A percentile compares a stretch with the other conserved stretches of the same genome.
These are phyloP conservation scores for Begonia masoniana DNA, from an alignment of 306 rosid species.

Conservation along the genomic window DNA sequence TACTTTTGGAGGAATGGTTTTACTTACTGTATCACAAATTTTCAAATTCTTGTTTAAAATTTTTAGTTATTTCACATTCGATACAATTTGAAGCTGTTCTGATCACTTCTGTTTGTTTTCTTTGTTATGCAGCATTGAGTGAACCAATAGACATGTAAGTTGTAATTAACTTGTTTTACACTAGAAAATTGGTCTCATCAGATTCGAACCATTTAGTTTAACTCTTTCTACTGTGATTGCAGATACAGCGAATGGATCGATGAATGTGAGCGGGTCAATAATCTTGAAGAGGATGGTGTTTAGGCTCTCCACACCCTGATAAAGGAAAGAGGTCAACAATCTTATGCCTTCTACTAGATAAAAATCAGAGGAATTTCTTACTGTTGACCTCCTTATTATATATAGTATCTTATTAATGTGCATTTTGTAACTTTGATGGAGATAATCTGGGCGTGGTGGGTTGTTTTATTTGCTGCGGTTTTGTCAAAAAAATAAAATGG, in stretches of 20 bases:
- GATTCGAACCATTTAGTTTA: neutral
- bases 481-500: too few relatives aligned
- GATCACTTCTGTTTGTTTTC: slow-evolving; percentile 5
- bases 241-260: slow-evolving; percentile 97
- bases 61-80: neutral
- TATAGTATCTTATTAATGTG: too few relatives aligned
- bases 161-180: too few relatives aligned
- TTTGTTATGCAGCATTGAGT: slow-evolving; percentile 48
- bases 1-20: too few relatives aligned
- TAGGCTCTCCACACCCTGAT: slow-evolving; percentile 5
- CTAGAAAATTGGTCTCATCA: neutral
- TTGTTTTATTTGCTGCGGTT: too few relatives aligned
- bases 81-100: neutral
- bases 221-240: slow-evolving; percentile 7
- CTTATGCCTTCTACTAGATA: too few relatives aligned
- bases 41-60: neutral
- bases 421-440: too few relatives aligned
- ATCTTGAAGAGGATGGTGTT: slow-evolving; percentile 59
- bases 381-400: too few relatives aligned
- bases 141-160: slow-evolving; percentile 89
- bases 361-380: too few relatives aligned
- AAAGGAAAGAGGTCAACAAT: too few relatives aligned
- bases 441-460: too few relatives aligned
- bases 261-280: slow-evolving; percentile 85
- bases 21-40: neutral